A percentile compares a stretch with the other conserved stretches of the same genome.
These are phyloP conservation scores for Xylaria acuta DNA, from an alignment of 495 filamentous ascomycete genomes.

Conservation along the genomic window DNA sequence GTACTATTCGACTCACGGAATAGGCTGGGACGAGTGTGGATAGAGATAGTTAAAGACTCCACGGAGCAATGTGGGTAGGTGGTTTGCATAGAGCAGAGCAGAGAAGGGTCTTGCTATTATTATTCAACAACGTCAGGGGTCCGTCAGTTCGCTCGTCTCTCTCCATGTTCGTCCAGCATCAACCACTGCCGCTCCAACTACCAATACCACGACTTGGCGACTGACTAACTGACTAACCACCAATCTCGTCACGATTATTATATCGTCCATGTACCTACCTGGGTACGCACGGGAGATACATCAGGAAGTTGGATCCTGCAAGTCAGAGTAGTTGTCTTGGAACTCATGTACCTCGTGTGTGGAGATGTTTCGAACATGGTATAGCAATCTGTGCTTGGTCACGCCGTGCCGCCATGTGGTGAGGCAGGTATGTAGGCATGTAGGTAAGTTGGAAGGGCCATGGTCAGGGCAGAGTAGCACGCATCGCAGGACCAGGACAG, in stretches of 20 bases:
- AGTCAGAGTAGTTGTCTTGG: conserved; percentile 14
- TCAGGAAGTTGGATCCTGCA: conserved; percentile 22
- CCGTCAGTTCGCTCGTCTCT: conserved; percentile 7
- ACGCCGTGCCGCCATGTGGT: conserved; percentile 23
- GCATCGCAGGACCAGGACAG: background rate
- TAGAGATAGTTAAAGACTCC: conserved; percentile 27
- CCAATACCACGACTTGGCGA: conserved; percentile 14
- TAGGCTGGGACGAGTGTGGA: conserved; percentile 22
- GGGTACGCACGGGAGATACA: conserved; percentile 14
- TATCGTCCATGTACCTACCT: conserved; percentile 4
- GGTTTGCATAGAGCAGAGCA: conserved; percentile 13
- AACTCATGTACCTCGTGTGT: conserved; percentile 18
- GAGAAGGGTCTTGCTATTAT: conserved; percentile 13
- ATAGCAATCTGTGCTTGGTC: conserved; percentile 18
- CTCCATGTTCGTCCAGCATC: conserved; percentile 12
- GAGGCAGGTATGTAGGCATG: conserved; percentile 26
- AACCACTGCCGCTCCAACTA: conserved; percentile 13
- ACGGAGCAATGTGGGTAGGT: conserved; percentile 26
- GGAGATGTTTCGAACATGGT: conserved; percentile 21
- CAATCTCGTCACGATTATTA: conserved; percentile 8
- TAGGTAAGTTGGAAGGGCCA: conserved; percentile 24
- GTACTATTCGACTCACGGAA: conserved; percentile 16
- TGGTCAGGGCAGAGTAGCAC: conserved; percentile 9
- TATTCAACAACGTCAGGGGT: conserved; percentile 24
- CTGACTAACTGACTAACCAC: conserved; percentile 4